A percentile compares a stretch with the other conserved stretches of the same genome.
Evolutionary conservation across 2,329 filamentous ascomycete species (phyloP).

Genomic region (Raffaelea albimanens): DNA sequence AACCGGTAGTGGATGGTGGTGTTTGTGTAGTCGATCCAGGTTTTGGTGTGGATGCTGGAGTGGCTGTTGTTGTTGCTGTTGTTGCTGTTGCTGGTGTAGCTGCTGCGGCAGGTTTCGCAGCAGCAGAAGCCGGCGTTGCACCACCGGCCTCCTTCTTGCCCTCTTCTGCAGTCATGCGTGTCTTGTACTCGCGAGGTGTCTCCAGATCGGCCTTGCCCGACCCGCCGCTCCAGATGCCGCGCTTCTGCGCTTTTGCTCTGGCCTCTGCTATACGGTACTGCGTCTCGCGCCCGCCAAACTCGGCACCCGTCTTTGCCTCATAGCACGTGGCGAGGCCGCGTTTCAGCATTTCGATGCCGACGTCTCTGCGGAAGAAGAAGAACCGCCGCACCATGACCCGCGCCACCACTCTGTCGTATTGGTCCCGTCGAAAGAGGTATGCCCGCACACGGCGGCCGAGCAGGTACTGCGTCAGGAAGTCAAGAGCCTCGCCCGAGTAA

Average conservation of each 20-base stretch:
- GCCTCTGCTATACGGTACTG: slow-evolving; percentile 58
- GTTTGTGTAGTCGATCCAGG: neutral
- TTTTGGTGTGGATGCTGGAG: neutral
- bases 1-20: neutral
- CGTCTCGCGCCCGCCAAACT: slow-evolving; percentile 67
- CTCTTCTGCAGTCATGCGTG: slow-evolving; percentile 29
- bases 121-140: neutral
- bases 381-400: slow-evolving; percentile 65
- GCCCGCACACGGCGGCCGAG: slow-evolving; percentile 65
- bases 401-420: slow-evolving; percentile 85
- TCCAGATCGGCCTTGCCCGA: slow-evolving; percentile 51
- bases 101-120: neutral
- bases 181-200: slow-evolving; percentile 85
- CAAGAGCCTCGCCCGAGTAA: slow-evolving; percentile 67
- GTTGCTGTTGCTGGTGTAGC: neutral
- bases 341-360: slow-evolving; percentile 84
- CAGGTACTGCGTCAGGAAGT: slow-evolving; percentile 70
- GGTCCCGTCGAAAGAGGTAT: slow-evolving; percentile 76
- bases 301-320: slow-evolving; percentile 80
- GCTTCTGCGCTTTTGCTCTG: slow-evolving; percentile 52
- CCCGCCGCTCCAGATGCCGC: slow-evolving; percentile 67
- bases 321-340: slow-evolving; percentile 82
- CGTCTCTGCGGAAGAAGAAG: slow-evolving; percentile 61
- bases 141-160: slow-evolving; percentile 6
- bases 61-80: neutral